Evolutionary conservation across 352 stramenopile species (phyloP), one percentile per base, ranked within the genome.

Genomic region (Globisporangium orthogonon): DNA sequence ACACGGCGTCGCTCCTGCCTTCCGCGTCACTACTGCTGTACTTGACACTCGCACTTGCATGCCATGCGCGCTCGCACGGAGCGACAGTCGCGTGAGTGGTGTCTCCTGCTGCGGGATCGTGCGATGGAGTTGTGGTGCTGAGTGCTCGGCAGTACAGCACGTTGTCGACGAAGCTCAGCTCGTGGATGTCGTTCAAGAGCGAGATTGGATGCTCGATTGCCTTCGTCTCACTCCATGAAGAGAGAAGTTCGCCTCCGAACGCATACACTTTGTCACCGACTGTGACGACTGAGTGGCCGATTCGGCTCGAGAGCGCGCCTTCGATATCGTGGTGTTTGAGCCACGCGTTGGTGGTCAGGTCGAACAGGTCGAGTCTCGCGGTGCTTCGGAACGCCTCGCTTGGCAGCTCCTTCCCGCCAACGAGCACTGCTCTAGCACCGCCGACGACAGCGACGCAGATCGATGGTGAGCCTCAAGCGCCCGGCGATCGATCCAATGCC

Each of bases 351-450:
- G 62, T 68, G 4, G 18, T 45, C 29, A 85, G 44, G 37, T 90
- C 80, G 51, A 91, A 92, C 9, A 92, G 54, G 52, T 87, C 76
- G 7, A 89, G 49, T 3, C 76, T 62, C 52, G 76, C 55, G 23
- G 50, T 33, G 43, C 69, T 53, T 23, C 61, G 7, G 41, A 63
- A 43, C 50, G 45, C 17, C 51, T 78, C 72, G 3, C 67, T 62
- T 15, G 65, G 61, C 3, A 73, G 60, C 45, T 86, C 76, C 28
- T 70, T 69, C 17, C 83, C 80, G 4, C 76, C 78, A 11, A 89
- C 66, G 7, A 92, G 63, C 13, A 89, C 71, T 7, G 66, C 76
- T 33, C 82, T 92, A 49, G 2, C 23, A 39, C 7, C 33, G 14
- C 48, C 33, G 9, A 5, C 17, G 13, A 17, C 40, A 45, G 11